phyloP scores from a whole-genome alignment of 2,329 filamentous ascomycete genomes.

The Claviceps purpurea region DNA sequence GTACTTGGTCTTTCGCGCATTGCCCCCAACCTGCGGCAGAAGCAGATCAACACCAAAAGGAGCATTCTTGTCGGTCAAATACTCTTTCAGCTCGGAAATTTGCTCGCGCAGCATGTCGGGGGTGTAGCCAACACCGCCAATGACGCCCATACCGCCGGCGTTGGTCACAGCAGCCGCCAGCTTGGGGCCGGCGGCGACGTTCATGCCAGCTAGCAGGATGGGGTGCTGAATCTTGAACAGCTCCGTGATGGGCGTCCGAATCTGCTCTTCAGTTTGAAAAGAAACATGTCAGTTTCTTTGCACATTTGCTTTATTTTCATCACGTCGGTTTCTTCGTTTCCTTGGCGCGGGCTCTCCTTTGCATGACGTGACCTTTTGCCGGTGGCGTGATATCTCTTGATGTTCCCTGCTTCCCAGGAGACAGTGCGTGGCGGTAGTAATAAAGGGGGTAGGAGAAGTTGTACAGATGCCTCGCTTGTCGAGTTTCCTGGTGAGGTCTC shows the following conservation, averaged over 20 bases:
- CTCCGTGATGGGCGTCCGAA: constrained; percentile 87
- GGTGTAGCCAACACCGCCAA: constrained; percentile 90
- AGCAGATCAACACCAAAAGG: constrained; percentile 92
- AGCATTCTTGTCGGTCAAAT: constrained; percentile 77
- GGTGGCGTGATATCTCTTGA: neutral
- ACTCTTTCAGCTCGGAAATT: constrained; percentile 85
- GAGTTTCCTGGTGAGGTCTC: neutral
- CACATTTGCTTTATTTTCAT: neutral
- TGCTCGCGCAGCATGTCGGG: constrained; percentile 95
- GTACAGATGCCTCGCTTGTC: neutral
- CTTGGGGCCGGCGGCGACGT: constrained; percentile 92
- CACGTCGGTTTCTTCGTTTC: neutral
- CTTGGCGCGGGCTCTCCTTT: too few species aligned
- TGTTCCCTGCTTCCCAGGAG: neutral
- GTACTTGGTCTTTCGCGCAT: constrained; percentile 83
- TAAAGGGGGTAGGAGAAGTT: neutral
- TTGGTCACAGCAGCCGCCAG: constrained; percentile 95
- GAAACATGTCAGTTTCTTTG: neutral
- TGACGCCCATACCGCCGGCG: constrained; percentile 89
- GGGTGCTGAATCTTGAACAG: constrained; percentile 97
- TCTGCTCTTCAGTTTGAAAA: constrained; percentile 26
- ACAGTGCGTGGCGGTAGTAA: neutral
- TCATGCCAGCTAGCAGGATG: constrained; percentile 93
- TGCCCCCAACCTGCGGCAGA: constrained; percentile 87
- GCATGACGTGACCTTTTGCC: too few species aligned